Conservation (phyloP, 148 eudicot genomes). For the Gaultheria prostrata region DNA sequence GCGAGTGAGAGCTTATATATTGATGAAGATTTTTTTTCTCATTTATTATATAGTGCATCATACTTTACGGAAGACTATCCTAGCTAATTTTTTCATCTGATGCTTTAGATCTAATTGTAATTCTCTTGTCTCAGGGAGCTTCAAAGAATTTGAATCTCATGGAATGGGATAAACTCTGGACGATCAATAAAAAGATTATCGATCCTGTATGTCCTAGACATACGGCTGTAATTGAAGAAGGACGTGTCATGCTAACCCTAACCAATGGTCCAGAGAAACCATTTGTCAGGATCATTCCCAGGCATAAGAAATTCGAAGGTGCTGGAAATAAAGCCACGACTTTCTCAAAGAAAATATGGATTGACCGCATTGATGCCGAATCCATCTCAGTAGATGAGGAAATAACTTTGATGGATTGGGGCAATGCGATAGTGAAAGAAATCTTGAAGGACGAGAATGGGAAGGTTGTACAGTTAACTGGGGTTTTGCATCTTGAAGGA, state of each 20-base stretch:
- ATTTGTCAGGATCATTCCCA: slow-evolving; percentile 68
- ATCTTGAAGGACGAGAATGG: slow-evolving; percentile 71
- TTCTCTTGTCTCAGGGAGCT: slow-evolving; percentile 65
- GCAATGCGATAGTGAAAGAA: slow-evolving; percentile 84
- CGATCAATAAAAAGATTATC: slow-evolving; percentile 82
- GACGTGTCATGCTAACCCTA: slow-evolving; percentile 64
- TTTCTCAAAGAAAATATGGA: slow-evolving; percentile 75
- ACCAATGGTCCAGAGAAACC: slow-evolving; percentile 81
- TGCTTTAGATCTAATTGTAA: background rate
- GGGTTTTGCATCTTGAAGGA: slow-evolving; percentile 83
- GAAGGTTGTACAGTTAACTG: slow-evolving; percentile 52
- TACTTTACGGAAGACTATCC: background rate
- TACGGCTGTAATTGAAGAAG: slow-evolving; percentile 74
- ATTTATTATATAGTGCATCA: background rate
- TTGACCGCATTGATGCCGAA: slow-evolving; percentile 76
- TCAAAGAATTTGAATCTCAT: slow-evolving; percentile 94
- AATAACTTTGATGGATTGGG: slow-evolving; percentile 97
- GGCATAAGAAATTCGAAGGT: slow-evolving; percentile 85
- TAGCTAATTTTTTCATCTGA: background rate
- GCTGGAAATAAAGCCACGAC: slow-evolving; percentile 88
- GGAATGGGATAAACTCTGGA: slow-evolving; percentile 99
- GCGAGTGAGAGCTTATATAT: background rate
- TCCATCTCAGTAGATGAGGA: slow-evolving; percentile 72
- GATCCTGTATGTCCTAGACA: slow-evolving; percentile 97
- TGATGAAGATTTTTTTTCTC: background rate